Evolutionary conservation across 352 stramenopile genomes (phyloP).

Genomic region (Globisporangium lucens): DNA sequence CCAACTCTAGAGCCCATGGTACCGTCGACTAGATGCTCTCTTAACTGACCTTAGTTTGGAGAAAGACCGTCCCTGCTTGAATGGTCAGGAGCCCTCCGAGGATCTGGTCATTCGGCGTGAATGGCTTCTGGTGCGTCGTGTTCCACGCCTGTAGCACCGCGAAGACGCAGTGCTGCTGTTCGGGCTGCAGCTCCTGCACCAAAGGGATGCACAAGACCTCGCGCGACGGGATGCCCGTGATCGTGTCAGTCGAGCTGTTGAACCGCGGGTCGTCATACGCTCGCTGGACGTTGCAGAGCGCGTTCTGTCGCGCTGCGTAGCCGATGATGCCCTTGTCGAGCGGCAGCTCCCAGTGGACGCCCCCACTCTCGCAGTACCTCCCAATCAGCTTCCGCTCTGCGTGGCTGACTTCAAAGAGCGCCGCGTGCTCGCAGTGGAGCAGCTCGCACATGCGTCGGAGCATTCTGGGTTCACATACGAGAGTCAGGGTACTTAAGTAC

Average conservation of each 20-base stretch:
- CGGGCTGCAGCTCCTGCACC: slow-evolving; percentile 46
- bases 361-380: slow-evolving; percentile 36
- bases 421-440: slow-evolving; percentile 69
- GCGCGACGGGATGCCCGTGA: slow-evolving; percentile 50
- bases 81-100: slow-evolving; percentile 51
- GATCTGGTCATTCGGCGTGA: slow-evolving; percentile 75
- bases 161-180: slow-evolving; percentile 39
- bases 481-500: neutral
- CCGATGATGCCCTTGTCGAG: slow-evolving; percentile 71
- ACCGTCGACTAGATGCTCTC: neutral
- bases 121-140: slow-evolving; percentile 64
- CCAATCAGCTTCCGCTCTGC: slow-evolving; percentile 32
- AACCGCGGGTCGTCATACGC: slow-evolving; percentile 75
- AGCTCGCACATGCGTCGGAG: slow-evolving; percentile 53
- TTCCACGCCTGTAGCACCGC: slow-evolving; percentile 72
- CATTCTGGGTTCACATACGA: slow-evolving; percentile 22
- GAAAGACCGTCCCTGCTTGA: slow-evolving; percentile 55
- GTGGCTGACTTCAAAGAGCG: slow-evolving; percentile 59
- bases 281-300: slow-evolving; percentile 54
- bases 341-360: slow-evolving; percentile 54
- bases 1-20: neutral
- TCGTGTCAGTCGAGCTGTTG: slow-evolving; percentile 71
- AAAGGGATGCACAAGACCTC: slow-evolving; percentile 70
- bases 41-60: slow-evolving; percentile 30
- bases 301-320: slow-evolving; percentile 47